A percentile compares a stretch with the other conserved stretches of the same genome.
Conservation (phyloP, 2,329 filamentous ascomycete species). For the Apiospora rasikravindrae region DNA sequence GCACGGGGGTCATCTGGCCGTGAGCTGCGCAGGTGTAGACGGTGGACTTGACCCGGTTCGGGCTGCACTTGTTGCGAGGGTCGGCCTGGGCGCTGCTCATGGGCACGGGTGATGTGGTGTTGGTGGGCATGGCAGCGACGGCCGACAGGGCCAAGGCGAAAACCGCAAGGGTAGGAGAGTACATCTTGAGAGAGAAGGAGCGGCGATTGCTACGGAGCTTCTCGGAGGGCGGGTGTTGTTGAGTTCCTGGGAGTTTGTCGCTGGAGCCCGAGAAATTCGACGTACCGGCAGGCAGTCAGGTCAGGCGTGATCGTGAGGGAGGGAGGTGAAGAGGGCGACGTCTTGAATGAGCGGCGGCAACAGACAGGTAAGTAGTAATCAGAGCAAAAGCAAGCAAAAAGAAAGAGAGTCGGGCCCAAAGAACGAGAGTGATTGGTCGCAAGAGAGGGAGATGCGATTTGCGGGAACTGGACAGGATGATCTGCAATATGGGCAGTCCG, state of each 20-base stretch:
- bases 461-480: conserved; percentile 13
- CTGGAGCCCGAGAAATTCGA: not conserved
- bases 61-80: conserved; percentile 1
- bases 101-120: not conserved
- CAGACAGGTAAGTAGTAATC: not conserved
- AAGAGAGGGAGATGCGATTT: conserved; percentile 14
- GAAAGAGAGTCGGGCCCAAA: conserved; percentile 14
- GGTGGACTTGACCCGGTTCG: conserved; percentile 7
- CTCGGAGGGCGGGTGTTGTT: not conserved
- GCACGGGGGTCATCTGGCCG: not conserved
- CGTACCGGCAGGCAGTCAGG: not conserved
- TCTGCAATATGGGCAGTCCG: conserved; percentile 14
- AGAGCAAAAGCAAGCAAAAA: conserved; percentile 12
- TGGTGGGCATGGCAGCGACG: not conserved
- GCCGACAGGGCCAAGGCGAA: conserved; percentile 8
- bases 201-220: not conserved
- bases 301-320: not conserved
- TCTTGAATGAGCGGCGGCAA: conserved; percentile 3
- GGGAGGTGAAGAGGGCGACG: not conserved
- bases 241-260: not conserved
- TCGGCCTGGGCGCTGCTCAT: conserved; percentile 10
- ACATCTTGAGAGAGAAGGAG: not conserved
- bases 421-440: conserved; percentile 17
- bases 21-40: conserved; percentile 7
- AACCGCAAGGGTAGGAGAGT: not conserved